A percentile compares a stretch with the other conserved stretches of the same genome.
Evolutionary conservation across 768 basidiomycete genomes (phyloP).

Genomic region (Glaciozyma antarctica): DNA sequence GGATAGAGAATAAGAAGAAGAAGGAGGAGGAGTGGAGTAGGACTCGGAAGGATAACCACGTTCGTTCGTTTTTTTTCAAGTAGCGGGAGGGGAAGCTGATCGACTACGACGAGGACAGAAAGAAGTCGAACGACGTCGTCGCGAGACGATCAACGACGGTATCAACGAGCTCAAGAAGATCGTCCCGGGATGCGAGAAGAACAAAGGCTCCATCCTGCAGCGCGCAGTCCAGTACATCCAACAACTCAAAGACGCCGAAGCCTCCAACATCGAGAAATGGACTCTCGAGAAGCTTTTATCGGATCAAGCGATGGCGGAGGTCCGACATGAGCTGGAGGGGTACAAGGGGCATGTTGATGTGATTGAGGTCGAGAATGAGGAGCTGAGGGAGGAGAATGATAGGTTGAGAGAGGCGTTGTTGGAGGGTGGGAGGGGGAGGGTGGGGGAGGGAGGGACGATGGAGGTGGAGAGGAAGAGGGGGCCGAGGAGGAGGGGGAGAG

Average conservation of each 20-base stretch:
- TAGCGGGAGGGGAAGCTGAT: not conserved
- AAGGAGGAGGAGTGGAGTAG: conserved; percentile 60
- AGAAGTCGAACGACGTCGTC: conserved; percentile 90
- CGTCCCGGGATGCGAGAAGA: conserved; percentile 9
- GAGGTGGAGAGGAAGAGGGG: no score
- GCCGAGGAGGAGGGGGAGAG: no score
- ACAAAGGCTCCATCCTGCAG: conserved; percentile 74
- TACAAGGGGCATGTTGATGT: not conserved
- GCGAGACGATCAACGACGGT: conserved; percentile 93
- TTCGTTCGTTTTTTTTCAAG: conserved; percentile 39
- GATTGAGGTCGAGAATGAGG: not conserved
- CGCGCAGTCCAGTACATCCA: conserved; percentile 87
- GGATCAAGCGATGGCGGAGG: conserved; percentile 51
- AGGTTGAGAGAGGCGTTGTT: not conserved
- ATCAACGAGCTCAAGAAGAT: conserved; percentile 43
- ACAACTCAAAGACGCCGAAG: conserved; percentile 81
- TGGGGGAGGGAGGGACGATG: no score
- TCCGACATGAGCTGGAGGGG: not conserved
- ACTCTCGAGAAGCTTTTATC: conserved; percentile 81
- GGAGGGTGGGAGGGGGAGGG: no score
- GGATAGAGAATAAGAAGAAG: not conserved
- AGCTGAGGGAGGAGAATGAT: not conserved
- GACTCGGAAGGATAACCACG: conserved; percentile 73
- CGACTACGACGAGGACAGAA: conserved; percentile 50
- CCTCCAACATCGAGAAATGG: conserved; percentile 85